Conservation (phyloP, 2,329 filamentous ascomycete species). For the Aspergillus pseudoglaucus region DNA sequence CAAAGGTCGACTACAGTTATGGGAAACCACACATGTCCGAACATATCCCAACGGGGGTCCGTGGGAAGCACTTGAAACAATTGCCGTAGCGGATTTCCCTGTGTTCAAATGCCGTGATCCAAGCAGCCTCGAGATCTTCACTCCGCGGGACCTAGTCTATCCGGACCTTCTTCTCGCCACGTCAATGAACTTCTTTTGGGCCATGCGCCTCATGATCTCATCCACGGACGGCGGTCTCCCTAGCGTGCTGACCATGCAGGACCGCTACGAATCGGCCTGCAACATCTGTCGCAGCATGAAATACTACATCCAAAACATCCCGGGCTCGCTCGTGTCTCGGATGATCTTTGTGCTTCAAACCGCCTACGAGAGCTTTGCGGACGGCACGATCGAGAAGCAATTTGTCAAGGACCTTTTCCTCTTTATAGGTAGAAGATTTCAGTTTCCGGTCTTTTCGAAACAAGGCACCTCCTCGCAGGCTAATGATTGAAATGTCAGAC, state of each 20-base stretch:
- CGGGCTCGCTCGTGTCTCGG: constrained; percentile 20
- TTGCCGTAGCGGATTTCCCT: constrained; percentile 10
- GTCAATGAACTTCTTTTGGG: constrained; percentile 20
- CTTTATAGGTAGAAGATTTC: constrained; percentile 16
- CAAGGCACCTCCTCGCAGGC: constrained; percentile 14
- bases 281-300: constrained; percentile 26
- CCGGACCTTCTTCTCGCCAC: constrained; percentile 20
- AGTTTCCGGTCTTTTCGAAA: constrained; percentile 17
- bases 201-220: constrained; percentile 18
- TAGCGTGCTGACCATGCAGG: constrained; percentile 13
- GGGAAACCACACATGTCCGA: constrained; percentile 13
- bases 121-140: constrained; percentile 12
- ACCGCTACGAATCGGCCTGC: constrained; percentile 23
- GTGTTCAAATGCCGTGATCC: constrained; percentile 16
- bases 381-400: constrained; percentile 20
- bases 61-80: constrained; percentile 10
- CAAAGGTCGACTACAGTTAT: constrained; percentile 14
- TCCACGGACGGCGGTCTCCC: constrained; percentile 15
- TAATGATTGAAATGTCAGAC: not conserved
- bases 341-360: constrained; percentile 24
- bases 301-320: constrained; percentile 20
- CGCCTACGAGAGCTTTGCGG: constrained; percentile 20
- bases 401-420: constrained; percentile 19
- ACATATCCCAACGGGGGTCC: constrained; percentile 10
- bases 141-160: constrained; percentile 14